Evolutionary conservation across 2,329 filamentous ascomycete species (phyloP).

Genomic region (Fusarium cicatricum): DNA sequence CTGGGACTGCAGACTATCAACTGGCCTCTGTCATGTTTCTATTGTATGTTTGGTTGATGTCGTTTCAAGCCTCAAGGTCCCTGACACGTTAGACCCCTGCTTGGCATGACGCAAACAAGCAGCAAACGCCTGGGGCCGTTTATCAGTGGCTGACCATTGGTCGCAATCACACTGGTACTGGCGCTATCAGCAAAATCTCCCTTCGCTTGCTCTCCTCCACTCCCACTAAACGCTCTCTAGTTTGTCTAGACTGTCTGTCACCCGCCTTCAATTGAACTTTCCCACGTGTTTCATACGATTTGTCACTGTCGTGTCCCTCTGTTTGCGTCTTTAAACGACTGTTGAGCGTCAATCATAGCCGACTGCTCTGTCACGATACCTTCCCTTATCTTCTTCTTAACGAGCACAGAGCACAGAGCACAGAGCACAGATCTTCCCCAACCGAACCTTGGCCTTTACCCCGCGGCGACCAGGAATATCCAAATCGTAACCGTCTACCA

Average conservation of each 20-base stretch:
- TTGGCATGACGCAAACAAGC: slow-evolving; percentile 12
- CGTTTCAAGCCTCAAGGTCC: too few relatives aligned
- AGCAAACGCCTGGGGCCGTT: slow-evolving; percentile 7
- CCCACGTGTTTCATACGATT: background rate
- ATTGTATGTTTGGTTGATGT: too few relatives aligned
- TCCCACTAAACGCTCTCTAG: slow-evolving; percentile 10
- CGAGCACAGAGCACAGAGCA: background rate
- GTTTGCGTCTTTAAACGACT: background rate
- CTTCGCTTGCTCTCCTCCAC: background rate
- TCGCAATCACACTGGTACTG: slow-evolving; percentile 12
- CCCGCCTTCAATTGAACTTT: background rate
- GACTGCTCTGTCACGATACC: background rate
- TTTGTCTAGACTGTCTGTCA: slow-evolving; percentile 2
- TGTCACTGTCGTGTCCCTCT: slow-evolving; percentile 13
- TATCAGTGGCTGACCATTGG: slow-evolving; percentile 24
- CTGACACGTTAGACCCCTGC: slow-evolving; percentile 16
- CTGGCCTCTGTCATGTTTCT: too few relatives aligned
- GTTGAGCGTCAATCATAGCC: background rate
- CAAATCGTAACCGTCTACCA: slow-evolving; percentile 5
- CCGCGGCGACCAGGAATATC: slow-evolving; percentile 9
- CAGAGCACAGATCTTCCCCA: background rate
- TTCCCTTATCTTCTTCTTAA: slow-evolving; percentile 2
- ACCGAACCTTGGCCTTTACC: slow-evolving; percentile 13
- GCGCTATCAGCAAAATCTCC: slow-evolving; percentile 6
- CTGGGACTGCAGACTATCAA: too few relatives aligned